Conservation (phyloP, 805 yeast genomes). For the Zygosaccharomyces pseudorouxii region DNA sequence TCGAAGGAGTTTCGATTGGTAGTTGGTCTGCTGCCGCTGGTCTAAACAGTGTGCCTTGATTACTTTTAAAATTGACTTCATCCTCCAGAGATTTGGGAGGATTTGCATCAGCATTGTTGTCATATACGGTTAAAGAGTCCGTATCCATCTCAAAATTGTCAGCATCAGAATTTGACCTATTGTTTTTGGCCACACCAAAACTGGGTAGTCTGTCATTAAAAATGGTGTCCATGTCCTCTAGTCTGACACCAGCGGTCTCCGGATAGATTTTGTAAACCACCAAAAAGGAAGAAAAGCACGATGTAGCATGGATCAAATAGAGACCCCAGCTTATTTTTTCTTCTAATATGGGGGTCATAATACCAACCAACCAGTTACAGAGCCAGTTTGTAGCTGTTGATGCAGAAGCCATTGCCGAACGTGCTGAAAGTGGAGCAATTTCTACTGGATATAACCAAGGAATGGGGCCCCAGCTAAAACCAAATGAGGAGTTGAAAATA, state of each 20-base stretch:
- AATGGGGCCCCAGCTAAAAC: constrained; percentile 90
- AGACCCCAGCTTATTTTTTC: constrained; percentile 74
- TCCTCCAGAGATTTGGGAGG: constrained; percentile 1
- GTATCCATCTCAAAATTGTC: neutral
- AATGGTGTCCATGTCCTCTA: constrained; percentile 88
- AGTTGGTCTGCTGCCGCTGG: constrained; percentile 13
- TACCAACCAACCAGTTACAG: constrained; percentile 88
- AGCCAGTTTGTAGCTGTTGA: constrained; percentile 93
- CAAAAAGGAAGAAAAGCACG: constrained; percentile 68
- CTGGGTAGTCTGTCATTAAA: constrained; percentile 62
- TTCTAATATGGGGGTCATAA: constrained; percentile 80
- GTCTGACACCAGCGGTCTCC: constrained; percentile 81
- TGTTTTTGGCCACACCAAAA: constrained; percentile 26
- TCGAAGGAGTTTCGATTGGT: constrained; percentile 37
- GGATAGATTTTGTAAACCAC: constrained; percentile 74
- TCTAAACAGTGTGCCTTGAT: constrained; percentile 16
- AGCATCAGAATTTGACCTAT: neutral
- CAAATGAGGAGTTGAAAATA: constrained; percentile 77
- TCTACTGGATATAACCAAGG: constrained; percentile 89
- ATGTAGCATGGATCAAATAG: constrained; percentile 74
- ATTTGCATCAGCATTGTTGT: neutral
- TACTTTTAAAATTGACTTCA: constrained; percentile 12
- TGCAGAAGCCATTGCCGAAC: constrained; percentile 86
- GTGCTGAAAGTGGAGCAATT: constrained; percentile 74
- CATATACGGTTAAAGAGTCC: neutral